These are phyloP conservation scores for Simplicillium aogashimaense DNA, from an alignment of 2,329 filamentous ascomycete species.

Conservation along the genomic window DNA sequence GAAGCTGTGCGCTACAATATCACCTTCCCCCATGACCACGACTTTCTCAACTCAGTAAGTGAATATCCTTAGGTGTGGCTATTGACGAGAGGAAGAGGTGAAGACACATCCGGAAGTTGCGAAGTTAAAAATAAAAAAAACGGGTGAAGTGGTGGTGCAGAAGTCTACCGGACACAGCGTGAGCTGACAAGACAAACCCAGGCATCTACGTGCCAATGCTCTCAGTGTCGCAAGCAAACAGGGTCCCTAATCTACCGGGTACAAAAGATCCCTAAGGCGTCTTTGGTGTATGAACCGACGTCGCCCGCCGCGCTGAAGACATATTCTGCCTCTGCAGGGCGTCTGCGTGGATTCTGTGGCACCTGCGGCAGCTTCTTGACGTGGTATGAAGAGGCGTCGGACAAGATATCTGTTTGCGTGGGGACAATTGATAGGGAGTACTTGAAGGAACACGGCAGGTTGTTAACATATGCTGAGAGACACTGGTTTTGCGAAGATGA, in stretches of 20 bases:
- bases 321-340: conserved; percentile 28
- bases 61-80: neutral
- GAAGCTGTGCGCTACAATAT: conserved; percentile 36
- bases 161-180: neutral
- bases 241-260: conserved; percentile 33
- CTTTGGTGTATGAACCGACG: conserved; percentile 21
- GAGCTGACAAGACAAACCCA: conserved; percentile 9
- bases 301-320: conserved; percentile 21
- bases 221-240: conserved; percentile 42
- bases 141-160: neutral
- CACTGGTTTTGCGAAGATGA: conserved; percentile 34
- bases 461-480: conserved; percentile 25
- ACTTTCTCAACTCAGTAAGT: conserved; percentile 27
- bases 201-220: conserved; percentile 42
- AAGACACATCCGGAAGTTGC: neutral
- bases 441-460: conserved; percentile 25
- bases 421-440: conserved; percentile 35
- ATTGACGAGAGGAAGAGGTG: neutral
- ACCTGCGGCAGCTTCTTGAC: conserved; percentile 39
- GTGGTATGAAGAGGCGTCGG: conserved; percentile 25
- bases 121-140: too few species aligned
- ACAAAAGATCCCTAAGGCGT: conserved; percentile 24
- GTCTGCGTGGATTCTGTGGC: conserved; percentile 36
- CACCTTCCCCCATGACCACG: conserved; percentile 32
- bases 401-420: conserved; percentile 24